Base-by-base conservation (phyloP, 305 asterid genomes). In the Solanum hybrid region DNA sequence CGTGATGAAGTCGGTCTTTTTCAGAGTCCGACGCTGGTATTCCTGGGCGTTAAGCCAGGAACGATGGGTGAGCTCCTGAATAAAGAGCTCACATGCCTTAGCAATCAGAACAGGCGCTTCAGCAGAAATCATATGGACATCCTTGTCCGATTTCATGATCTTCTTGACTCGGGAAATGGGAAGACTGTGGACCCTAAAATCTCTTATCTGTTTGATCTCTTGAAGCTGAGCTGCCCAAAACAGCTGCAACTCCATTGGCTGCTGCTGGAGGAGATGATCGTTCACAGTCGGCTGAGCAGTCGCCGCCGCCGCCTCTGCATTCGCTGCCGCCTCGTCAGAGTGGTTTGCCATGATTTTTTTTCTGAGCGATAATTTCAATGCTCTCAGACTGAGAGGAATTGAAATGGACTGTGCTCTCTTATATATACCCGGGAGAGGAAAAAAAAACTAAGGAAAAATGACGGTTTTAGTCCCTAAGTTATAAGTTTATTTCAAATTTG, bases 31-130 rank as follows among this genome's bases (percentile, higher is more conserved):
- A 35, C 98, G 95, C 95, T 95, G 96, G 94, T 95, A 94, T 93
- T 95, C 97, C 95, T 97, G 96, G 79, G 98, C 98, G 94, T 96
- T 98, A 42, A 95, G 93, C 98, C 98, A 97, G 10, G 98, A 95
- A 37, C 98, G 94, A 92, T 95, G 95, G 4, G 99, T 97, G 92
- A 97, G 97, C 90, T 97, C 99, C 32, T 64, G 72, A 88, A 97
- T 97, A 95, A 97, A 97, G 79, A 97, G 94, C 93, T 96, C 99
- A 89, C 98, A 97, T 17, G 99, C 99, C 93, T 97, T 97, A 9
- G 98, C 96, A 91, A 97, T 95, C 37, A 97, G 94, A 69, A 97
- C 91, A 26, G 98, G 97, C 10, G 98, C 96, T 93, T 97, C 98
- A 34, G 97, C 98, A 10, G 98, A 97, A 69, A 97, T 93, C 98